A percentile compares a stretch with the other conserved stretches of the same genome.
phyloP scores from a whole-genome alignment of 257 asterid genomes.

The Solanum ossicruentum region DNA sequence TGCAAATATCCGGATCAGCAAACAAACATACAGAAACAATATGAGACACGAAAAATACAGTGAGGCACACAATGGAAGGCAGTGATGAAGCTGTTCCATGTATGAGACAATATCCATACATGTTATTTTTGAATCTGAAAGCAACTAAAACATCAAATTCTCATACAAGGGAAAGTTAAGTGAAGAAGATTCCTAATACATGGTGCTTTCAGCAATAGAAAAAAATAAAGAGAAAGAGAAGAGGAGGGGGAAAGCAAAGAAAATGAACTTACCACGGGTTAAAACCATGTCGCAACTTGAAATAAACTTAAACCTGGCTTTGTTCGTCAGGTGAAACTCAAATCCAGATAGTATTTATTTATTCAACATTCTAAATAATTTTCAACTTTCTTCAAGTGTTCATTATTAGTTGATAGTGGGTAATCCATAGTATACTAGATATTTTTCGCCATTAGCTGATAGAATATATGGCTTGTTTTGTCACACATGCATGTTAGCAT shows the following conservation, averaged over 20 bases:
- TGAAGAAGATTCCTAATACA: not conserved
- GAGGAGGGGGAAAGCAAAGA: not conserved
- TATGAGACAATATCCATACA: not conserved
- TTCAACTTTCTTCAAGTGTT: not conserved
- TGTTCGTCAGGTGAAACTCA: not conserved
- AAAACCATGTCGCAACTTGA: not conserved
- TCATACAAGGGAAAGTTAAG: not conserved
- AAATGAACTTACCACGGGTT: not conserved
- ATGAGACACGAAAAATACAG: not conserved
- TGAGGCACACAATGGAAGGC: not conserved
- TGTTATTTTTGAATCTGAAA: not conserved
- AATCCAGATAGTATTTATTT: not conserved
- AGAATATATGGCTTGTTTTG: not conserved
- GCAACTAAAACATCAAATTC: not conserved
- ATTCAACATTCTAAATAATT: not conserved
- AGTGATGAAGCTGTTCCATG: not conserved
- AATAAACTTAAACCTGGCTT: not conserved
- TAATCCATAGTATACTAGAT: not conserved
- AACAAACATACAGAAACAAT: not conserved
- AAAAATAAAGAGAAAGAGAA: not conserved
- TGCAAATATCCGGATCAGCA: slow-evolving; percentile 3
- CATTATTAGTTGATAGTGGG: not conserved
- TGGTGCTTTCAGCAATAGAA: not conserved
- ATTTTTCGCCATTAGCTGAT: not conserved
- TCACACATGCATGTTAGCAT: not conserved